phyloP scores from a whole-genome alignment of 116 monocot species.

The Iris pallida region DNA sequence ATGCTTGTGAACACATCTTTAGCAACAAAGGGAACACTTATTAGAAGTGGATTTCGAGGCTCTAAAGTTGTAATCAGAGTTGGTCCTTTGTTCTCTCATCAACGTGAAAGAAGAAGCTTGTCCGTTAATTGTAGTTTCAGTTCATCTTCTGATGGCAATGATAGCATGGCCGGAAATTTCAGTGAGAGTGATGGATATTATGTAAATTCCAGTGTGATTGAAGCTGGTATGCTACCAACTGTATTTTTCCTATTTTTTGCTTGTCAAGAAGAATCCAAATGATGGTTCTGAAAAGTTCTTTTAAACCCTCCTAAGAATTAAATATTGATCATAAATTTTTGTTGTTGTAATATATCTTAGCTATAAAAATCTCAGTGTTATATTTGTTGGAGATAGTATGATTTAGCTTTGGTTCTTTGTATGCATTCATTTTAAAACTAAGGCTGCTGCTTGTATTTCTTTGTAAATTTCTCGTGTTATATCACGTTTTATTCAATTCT shows the following conservation, averaged over 20 bases:
- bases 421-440: no score
- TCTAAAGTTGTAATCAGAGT: slow-evolving; percentile 16
- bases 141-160: slow-evolving; percentile 79
- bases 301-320: no score
- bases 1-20: neutral
- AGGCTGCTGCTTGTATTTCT: no score
- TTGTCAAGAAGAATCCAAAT: slow-evolving; percentile 1
- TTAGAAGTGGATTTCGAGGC: slow-evolving; percentile 41
- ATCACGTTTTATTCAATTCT: no score
- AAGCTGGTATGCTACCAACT: slow-evolving; percentile 56
- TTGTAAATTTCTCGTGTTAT: no score
- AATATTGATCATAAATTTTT: no score
- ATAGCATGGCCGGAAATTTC: slow-evolving; percentile 58
- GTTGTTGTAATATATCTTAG: no score
- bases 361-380: no score
- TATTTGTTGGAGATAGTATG: no score
- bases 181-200: slow-evolving; percentile 72
- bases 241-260: neutral
- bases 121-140: slow-evolving; percentile 44
- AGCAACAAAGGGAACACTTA: neutral
- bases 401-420: no score
- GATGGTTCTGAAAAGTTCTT: slow-evolving; percentile 72
- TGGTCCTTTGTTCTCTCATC: slow-evolving; percentile 3
- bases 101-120: slow-evolving; percentile 19
- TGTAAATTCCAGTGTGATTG: slow-evolving; percentile 74